A percentile compares a stretch with the other conserved stretches of the same genome.
phyloP scores from a whole-genome alignment of 2,329 filamentous ascomycete species.

The Bertia moriformis region DNA sequence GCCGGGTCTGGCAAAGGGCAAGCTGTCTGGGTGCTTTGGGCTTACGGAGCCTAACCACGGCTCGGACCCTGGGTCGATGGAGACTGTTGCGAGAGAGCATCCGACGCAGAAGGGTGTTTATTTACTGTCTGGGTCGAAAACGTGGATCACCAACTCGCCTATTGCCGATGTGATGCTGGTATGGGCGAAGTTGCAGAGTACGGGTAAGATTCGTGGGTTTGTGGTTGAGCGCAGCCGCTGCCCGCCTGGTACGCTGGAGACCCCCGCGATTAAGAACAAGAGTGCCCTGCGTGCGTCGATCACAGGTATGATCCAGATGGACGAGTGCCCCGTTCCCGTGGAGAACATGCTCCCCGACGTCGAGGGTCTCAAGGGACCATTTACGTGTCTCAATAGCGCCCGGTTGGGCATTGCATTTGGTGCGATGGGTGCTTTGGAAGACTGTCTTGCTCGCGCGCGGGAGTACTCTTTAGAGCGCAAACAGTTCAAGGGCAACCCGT shows the following conservation, averaged over 20 bases:
- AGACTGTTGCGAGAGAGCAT: slow-evolving; percentile 49
- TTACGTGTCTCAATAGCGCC: slow-evolving; percentile 54
- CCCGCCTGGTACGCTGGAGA: slow-evolving; percentile 51
- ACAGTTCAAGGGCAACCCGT: slow-evolving; percentile 57
- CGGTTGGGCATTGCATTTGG: slow-evolving; percentile 57
- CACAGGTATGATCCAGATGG: slow-evolving; percentile 59
- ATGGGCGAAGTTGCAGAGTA: slow-evolving; percentile 48
- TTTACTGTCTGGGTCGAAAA: slow-evolving; percentile 48
- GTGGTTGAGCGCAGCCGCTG: slow-evolving; percentile 47
- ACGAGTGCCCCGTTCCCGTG: slow-evolving; percentile 48
- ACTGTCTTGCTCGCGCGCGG: slow-evolving; percentile 45
- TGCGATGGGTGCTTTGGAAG: slow-evolving; percentile 53
- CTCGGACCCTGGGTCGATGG: slow-evolving; percentile 58
- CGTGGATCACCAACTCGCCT: slow-evolving; percentile 60
- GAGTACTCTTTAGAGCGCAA: slow-evolving; percentile 50
- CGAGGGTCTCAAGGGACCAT: slow-evolving; percentile 48
- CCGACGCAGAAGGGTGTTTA: slow-evolving; percentile 52
- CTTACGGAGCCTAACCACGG: slow-evolving; percentile 56
- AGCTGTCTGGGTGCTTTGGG: slow-evolving; percentile 52
- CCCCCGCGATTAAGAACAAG: slow-evolving; percentile 52
- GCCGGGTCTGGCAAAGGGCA: slow-evolving; percentile 49
- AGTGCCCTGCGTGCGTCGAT: slow-evolving; percentile 53
- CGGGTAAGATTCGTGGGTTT: slow-evolving; percentile 53
- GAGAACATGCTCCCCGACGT: slow-evolving; percentile 57
- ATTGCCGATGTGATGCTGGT: slow-evolving; percentile 54